A percentile compares a stretch with the other conserved stretches of the same genome.
Conservation (phyloP, 345 rosid genomes). For the Reutealis trisperma region DNA sequence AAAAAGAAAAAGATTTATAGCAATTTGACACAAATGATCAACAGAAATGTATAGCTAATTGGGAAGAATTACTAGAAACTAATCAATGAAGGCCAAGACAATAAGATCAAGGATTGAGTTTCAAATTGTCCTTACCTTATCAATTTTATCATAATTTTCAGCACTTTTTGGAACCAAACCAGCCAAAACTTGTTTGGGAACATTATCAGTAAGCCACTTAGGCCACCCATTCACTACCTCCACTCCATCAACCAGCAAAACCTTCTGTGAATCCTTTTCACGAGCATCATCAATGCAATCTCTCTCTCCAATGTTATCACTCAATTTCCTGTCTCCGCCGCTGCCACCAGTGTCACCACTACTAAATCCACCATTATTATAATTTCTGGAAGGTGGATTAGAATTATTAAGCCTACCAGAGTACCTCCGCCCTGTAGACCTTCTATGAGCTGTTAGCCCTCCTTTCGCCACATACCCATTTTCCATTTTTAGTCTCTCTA, state of each 20-base stretch:
- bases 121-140: slow-evolving; percentile 41
- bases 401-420: slow-evolving; percentile 20
- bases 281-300: slow-evolving; percentile 1
- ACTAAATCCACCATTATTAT: slow-evolving; percentile 23
- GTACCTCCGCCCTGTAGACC: slow-evolving; percentile 51
- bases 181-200: slow-evolving; percentile 49
- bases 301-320: slow-evolving; percentile 8
- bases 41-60: not conserved
- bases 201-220: slow-evolving; percentile 58
- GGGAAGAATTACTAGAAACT: not conserved
- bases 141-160: slow-evolving; percentile 59
- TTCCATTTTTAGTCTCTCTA: slow-evolving; percentile 46
- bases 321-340: slow-evolving; percentile 24
- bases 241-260: slow-evolving; percentile 18
- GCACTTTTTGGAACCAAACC: slow-evolving; percentile 63
- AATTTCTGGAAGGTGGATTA: slow-evolving; percentile 5
- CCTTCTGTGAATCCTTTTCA: not conserved
- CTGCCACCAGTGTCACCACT: slow-evolving; percentile 3
- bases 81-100: too few relatives aligned
- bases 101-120: not conserved
- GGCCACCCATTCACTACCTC: slow-evolving; percentile 63
- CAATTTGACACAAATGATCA: not conserved
- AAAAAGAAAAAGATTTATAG: not conserved
- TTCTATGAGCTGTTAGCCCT: slow-evolving; percentile 24
- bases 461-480: slow-evolving; percentile 41